phyloP scores from a whole-genome alignment of 2,329 filamentous ascomycete species.

The Penicillium oxalicum region DNA sequence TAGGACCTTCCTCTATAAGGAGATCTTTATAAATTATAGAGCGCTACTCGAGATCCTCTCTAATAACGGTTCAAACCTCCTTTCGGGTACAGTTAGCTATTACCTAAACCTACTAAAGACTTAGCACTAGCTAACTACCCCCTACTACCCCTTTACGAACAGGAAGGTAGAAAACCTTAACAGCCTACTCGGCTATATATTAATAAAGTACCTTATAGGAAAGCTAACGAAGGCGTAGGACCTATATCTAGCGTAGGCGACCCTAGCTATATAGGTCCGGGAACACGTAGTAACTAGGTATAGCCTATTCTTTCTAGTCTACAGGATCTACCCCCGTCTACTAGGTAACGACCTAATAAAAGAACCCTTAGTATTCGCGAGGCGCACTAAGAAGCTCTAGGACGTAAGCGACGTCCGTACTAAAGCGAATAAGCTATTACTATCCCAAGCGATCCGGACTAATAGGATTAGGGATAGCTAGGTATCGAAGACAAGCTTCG shows the following conservation, averaged over 20 bases:
- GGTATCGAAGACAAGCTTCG: conserved; percentile 6
- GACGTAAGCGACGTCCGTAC: not conserved
- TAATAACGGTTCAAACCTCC: not conserved
- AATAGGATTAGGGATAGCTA: not conserved
- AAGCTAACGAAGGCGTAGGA: conserved; percentile 3
- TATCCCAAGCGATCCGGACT: not conserved
- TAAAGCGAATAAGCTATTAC: not conserved
- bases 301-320: not conserved
- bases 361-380: not conserved
- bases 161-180: conserved; percentile 2
- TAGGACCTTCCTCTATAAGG: not conserved
- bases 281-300: not conserved
- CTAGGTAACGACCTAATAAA: not conserved
- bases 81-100: not conserved
- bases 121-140: not conserved
- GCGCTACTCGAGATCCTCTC: not conserved
- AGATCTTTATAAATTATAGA: not conserved
- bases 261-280: not conserved
- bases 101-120: not conserved
- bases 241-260: conserved; percentile 1
- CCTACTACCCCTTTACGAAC: not conserved
- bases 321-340: not conserved
- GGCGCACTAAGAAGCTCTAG: not conserved
- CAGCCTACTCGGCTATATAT: not conserved
- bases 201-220: conserved; percentile 8